phyloP scores from a whole-genome alignment of 2,329 filamentous ascomycete genomes.

The Zelopaecilomyces penicillatus region DNA sequence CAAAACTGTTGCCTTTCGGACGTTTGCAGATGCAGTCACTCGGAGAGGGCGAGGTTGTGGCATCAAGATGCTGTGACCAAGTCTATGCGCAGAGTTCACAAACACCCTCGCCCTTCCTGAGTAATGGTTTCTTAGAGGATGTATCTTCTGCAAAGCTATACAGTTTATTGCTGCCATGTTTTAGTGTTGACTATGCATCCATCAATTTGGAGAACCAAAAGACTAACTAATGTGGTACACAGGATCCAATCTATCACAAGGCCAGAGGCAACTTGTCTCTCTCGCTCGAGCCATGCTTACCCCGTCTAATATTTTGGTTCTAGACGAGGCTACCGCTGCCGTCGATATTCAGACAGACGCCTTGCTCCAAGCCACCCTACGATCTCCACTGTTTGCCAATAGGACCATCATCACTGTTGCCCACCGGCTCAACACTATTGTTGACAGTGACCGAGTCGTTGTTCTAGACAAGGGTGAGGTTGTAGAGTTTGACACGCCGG shows the following conservation, averaged over 20 bases:
- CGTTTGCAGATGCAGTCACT: not conserved
- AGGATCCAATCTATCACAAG: constrained; percentile 93
- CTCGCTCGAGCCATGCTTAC: constrained; percentile 89
- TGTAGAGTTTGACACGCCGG: constrained; percentile 84
- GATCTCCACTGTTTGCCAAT: constrained; percentile 67
- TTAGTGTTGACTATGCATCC: too few species aligned
- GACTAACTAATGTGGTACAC: constrained; percentile 13
- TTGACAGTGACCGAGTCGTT: constrained; percentile 81
- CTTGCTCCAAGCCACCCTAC: constrained; percentile 55
- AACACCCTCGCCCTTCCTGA: not conserved
- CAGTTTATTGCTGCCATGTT: too few species aligned
- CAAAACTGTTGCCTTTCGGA: constrained; percentile 14
- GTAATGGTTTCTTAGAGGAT: too few species aligned
- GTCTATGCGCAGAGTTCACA: too few species aligned
- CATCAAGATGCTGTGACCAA: not conserved
- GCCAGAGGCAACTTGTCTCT: constrained; percentile 89
- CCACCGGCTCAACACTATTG: constrained; percentile 95
- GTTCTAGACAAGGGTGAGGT: constrained; percentile 88
- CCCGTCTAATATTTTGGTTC: constrained; percentile 90
- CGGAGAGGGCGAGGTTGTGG: not conserved
- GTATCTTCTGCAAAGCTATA: too few species aligned
- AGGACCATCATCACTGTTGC: constrained; percentile 97
- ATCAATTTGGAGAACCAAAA: too few species aligned
- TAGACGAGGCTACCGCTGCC: constrained; percentile 89
- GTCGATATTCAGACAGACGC: constrained; percentile 62